Conservation (phyloP, 805 yeast genomes). For the Cyberlindnera misumaiensis region DNA sequence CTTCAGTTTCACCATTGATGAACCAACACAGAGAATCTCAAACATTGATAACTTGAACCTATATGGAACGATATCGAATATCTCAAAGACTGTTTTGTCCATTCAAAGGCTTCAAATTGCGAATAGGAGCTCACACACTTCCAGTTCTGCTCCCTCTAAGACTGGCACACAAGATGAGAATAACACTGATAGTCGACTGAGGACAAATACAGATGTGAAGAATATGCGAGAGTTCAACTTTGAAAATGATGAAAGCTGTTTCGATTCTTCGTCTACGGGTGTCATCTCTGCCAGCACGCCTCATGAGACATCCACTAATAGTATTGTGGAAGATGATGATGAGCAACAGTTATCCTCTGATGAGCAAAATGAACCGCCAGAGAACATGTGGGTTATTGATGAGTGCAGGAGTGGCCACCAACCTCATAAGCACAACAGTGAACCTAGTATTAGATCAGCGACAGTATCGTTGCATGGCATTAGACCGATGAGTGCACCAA, state of each 20-base stretch:
- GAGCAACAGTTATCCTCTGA: neutral
- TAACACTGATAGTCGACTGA: slow-evolving; percentile 22
- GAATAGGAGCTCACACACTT: neutral
- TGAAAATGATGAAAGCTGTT: slow-evolving; percentile 19
- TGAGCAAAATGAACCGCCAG: no score
- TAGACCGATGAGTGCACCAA: no score
- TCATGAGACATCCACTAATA: neutral
- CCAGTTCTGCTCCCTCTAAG: neutral
- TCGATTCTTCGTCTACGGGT: slow-evolving; percentile 12
- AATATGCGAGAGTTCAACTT: slow-evolving; percentile 42
- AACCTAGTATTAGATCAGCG: no score
- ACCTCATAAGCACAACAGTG: no score
- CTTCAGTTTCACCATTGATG: slow-evolving; percentile 18
- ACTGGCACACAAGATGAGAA: neutral
- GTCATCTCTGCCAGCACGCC: slow-evolving; percentile 16
- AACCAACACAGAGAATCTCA: slow-evolving; percentile 9
- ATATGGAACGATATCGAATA: slow-evolving; percentile 22
- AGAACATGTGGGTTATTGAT: no score
- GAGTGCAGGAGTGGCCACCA: no score
- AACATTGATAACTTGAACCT: slow-evolving; percentile 24
- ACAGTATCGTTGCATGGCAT: no score
- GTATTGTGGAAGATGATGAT: neutral
- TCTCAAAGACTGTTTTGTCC: slow-evolving; percentile 19
- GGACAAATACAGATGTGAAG: slow-evolving; percentile 43
- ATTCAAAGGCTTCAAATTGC: slow-evolving; percentile 12